Evolutionary conservation across 176 grass and related monocot genomes (phyloP), one percentile per base, ranked within the genome.

Genomic region (Zoysia japonica): DNA sequence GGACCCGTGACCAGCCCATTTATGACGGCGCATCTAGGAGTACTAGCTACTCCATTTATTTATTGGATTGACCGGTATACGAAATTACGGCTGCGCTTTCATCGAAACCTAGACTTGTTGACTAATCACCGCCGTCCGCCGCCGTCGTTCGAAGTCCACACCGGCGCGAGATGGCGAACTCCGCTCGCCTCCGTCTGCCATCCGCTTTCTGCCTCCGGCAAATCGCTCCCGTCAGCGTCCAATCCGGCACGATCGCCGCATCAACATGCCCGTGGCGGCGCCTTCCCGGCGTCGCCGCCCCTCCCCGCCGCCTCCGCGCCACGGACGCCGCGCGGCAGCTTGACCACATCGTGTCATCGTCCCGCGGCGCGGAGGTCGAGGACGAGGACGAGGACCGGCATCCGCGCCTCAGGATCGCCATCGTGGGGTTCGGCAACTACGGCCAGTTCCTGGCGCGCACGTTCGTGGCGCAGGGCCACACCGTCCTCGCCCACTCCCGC

Each of bases 341-440:
- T 11, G 49, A 45, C 6, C 8, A 48, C 10, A 28, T 35, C 11
- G 48, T 82, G 35, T 36, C 67, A 11, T 82, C 85, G 67, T 70
- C 79, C 9, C 37, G 49, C 19, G 72, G 16, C 54, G n/a, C 5
- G n/a, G 66, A 4, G 17, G 43, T 5, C 13, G 67, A 70, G 11
- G 79, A 77, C 12, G 39, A 54, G 3, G 53, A 68, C 6, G 53
- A 82, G 3, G 52, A 55, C 56, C 35, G 11, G 61, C 47, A 16
- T 1, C 74, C 4, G 35, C 70, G 68, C 5, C 91, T 97, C 44
- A 93, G 91, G 77, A 97, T 93, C 86, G 91, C 94, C 6, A 85
- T 97, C 67, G 79, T 97, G 0, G 94, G 94, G 45, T 97, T 91
- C 71, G 91, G 94, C 19, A 97, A 93, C 43, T 97, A 86, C 49